Base-by-base conservation (phyloP, 192 early-diverging fungal species). In the Neocallimastix lanati region DNA sequence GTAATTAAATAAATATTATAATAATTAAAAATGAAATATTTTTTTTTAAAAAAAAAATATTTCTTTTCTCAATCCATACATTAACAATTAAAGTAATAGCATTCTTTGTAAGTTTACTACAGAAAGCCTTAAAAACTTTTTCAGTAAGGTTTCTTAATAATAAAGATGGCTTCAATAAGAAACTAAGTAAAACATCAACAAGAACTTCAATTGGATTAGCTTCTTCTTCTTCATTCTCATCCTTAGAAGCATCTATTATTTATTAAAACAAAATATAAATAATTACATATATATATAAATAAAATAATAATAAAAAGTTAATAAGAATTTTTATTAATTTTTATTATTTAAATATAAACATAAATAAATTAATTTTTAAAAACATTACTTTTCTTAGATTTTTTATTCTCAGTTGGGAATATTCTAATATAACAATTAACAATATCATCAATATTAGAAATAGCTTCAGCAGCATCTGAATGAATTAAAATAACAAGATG, bases 191-290 rank as follows among this genome's bases (percentile, higher is more conserved):
- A 30, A 97, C 93, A 85, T 99, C 97, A 12, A 95, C 86, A 79
- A 99, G 88, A 76, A 99, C 96, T 80, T 98, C 96, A n/a, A 94
- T 88, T 2, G 96, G 95, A 79, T 91, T 85, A 29, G 87, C 90
- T 78, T 92, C 89, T 30, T 90, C 91, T 35, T 89, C 86, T 1
- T 82, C 86, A 13, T 87, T 88, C 4, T 89, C 87, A 0, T 81
- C 85, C 13, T 85, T 84, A 7, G 35, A 80, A 29, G 50, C 50
- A 67, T 67, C 50, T 67, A 67, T 67, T 25, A 67, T 50, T 37
- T 13, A 37, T 37, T 13, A 13, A 37, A 13, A 13, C 13, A 6
- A 6, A 33, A 37, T 37, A 13, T 12, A 12, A 13, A 37, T 37
- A 37, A 37, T 7, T 37, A 13, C 6, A 37, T 35, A 37, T 37